Evolutionary conservation across 805 yeast species (phyloP).

Genomic region (Pichia phayaonensis): DNA sequence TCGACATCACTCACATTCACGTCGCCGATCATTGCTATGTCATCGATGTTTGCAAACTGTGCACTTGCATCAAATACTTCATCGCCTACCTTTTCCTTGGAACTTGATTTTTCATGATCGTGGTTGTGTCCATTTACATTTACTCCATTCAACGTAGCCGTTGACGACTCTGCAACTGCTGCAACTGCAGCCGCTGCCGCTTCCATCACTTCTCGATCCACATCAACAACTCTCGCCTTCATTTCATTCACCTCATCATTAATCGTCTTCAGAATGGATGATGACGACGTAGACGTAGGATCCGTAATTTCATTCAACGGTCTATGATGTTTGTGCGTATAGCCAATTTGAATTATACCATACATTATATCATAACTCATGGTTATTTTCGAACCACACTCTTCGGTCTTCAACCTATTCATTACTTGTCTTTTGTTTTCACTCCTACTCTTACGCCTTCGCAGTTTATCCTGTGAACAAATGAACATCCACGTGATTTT

Average conservation of each 20-base stretch:
- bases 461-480: slow-evolving; percentile 37
- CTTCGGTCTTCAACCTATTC: slow-evolving; percentile 35
- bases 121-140: not conserved
- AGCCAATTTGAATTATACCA: slow-evolving; percentile 31
- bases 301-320: slow-evolving; percentile 18
- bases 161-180: not conserved
- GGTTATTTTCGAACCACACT: slow-evolving; percentile 34
- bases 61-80: not conserved
- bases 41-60: not conserved
- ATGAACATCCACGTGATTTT: slow-evolving; percentile 38
- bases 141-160: not conserved
- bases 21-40: not conserved
- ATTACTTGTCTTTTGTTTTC: slow-evolving; percentile 30
- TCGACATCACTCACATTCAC: not conserved
- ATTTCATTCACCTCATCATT: not conserved
- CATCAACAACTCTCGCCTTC: slow-evolving; percentile 3
- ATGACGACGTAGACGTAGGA: slow-evolving; percentile 1
- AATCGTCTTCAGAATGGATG: not conserved
- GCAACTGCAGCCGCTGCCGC: slow-evolving; percentile 7
- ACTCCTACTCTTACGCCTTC: slow-evolving; percentile 36
- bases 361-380: slow-evolving; percentile 32
- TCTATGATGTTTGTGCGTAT: slow-evolving; percentile 34
- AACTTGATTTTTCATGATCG: not conserved
- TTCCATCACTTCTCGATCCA: slow-evolving; percentile 10
- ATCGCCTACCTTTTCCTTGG: not conserved